A percentile compares a stretch with the other conserved stretches of the same genome.
Evolutionary conservation across 1,139 yeast genomes (phyloP).

Genomic region (Geotrichum citri-aurantii): DNA sequence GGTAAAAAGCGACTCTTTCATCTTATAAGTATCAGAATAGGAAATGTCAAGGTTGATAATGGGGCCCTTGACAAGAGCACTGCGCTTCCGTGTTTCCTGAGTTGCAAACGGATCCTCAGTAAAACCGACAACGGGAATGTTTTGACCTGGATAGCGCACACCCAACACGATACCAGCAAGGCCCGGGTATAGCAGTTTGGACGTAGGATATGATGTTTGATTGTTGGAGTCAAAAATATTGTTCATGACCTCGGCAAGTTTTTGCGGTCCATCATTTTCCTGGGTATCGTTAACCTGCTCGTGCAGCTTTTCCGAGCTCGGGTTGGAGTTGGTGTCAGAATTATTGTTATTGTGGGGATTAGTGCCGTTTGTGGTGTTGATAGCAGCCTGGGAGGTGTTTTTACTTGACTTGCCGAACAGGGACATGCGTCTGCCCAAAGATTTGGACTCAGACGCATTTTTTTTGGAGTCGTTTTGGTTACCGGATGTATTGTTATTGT

Average conservation of each 20-base stretch:
- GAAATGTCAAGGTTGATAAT: constrained; percentile 73
- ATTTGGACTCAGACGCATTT: constrained; percentile 4
- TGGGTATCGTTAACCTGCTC: constrained; percentile 5
- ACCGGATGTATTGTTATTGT: not conserved
- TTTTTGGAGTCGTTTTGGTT: not conserved
- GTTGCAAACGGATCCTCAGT: constrained; percentile 50
- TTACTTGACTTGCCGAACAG: constrained; percentile 21
- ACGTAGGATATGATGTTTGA: constrained; percentile 3
- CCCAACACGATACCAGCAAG: constrained; percentile 33
- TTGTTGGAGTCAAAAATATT: constrained; percentile 8
- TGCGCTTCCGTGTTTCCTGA: constrained; percentile 71
- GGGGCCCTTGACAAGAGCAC: constrained; percentile 79
- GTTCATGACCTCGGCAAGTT: constrained; percentile 8
- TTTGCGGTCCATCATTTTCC: not conserved
- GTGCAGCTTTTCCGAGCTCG: constrained; percentile 7
- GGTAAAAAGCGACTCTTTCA: constrained; percentile 56
- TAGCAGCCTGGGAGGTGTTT: not conserved
- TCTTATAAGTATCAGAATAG: constrained; percentile 42
- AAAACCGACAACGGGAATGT: constrained; percentile 45
- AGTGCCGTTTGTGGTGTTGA: not conserved
- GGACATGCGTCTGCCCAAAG: constrained; percentile 22
- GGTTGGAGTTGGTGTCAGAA: not conserved
- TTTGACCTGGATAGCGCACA: constrained; percentile 34
- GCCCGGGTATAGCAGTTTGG: constrained; percentile 25
- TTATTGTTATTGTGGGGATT: not conserved